Percentiles rank a stretch among this genome's conserved stretches.
Conservation (phyloP, 148 eudicot species). For the Bassia scoparia region DNA sequence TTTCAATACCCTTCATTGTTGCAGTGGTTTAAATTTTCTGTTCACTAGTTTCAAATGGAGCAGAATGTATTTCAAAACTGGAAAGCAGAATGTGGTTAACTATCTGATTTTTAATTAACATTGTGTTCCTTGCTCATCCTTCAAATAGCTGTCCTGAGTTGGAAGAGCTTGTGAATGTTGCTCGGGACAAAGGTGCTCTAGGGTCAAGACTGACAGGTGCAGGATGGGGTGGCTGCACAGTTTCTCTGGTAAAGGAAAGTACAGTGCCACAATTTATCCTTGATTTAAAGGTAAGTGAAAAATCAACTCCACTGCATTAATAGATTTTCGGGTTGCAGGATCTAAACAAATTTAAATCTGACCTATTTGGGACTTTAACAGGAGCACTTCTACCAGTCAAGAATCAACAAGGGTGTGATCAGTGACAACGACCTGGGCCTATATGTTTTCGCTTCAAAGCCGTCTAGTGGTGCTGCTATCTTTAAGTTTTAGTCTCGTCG, state of each 20-base stretch:
- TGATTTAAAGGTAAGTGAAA: slow-evolving; percentile 61
- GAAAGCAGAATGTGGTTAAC: background rate
- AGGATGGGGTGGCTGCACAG: slow-evolving; percentile 99
- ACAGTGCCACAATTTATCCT: slow-evolving; percentile 83
- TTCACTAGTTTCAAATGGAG: background rate
- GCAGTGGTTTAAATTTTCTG: background rate
- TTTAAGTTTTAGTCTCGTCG: slow-evolving; percentile 43
- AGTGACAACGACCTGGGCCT: slow-evolving; percentile 64
- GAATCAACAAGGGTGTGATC: slow-evolving; percentile 74
- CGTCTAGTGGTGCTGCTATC: slow-evolving; percentile 89
- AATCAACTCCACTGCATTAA: background rate
- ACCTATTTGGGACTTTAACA: slow-evolving; percentile 24
- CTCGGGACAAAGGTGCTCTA: slow-evolving; percentile 74
- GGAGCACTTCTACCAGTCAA: slow-evolving; percentile 77
- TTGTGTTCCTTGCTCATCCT: background rate
- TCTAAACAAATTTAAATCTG: background rate
- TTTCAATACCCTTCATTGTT: background rate
- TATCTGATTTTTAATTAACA: background rate
- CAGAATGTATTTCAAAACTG: background rate
- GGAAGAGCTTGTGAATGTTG: slow-evolving; percentile 80
- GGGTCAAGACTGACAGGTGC: slow-evolving; percentile 98
- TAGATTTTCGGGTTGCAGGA: background rate
- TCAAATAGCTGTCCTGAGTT: slow-evolving; percentile 72
- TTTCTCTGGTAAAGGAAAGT: slow-evolving; percentile 79
- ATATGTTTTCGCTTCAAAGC: slow-evolving; percentile 83